Evolutionary conservation across 2,329 filamentous ascomycete species (phyloP), one percentile per base, ranked within the genome.

Genomic region (Lecanicillium sp.): DNA sequence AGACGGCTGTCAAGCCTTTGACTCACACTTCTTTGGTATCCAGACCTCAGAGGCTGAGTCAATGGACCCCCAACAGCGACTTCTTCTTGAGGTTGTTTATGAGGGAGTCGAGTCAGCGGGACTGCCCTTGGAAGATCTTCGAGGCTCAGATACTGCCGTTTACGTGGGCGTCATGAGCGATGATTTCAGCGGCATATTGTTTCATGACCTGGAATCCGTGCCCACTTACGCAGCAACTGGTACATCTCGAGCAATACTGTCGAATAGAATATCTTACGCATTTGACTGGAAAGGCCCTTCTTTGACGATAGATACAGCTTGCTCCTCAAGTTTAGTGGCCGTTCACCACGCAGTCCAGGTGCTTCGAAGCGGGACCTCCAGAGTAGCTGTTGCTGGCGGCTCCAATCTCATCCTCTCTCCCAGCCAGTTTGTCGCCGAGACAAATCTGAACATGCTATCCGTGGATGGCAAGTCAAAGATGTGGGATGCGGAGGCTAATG

Each of bases 401-500:
- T 43, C 45, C 16, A 53, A 54, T 36, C 38, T 53, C n/a, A 46
- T 46, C 31, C 18, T 45, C n/a, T n/a, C n/a, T n/a, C n/a, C n/a
- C n/a, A n/a, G n/a, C n/a, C n/a, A n/a, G n/a, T n/a, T n/a, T 13
- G 29, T 48, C n/a, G 25, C 27, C 4, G 31, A 40, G 31, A 37
- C 29, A 40, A 46, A 35, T 42, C 45, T 58, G 12, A 47, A 59
- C 18, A 59, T 67, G 54, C 47, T 68, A 3, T 63, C 59, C 3
- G 51, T 59, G 0, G 55, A 45, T 1, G 55, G 58, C 5, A 44
- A 50, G 6, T 58, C 48, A 35, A 49, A 49, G 4, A 64, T 63
- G 53, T 70, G 60, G 54, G 63, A 67, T 43, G 53, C 48, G 1
- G 51, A 49, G 2, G 72, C 67, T 0, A 54, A 73, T 45, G 72